Base-by-base conservation (phyloP, 2,329 filamentous ascomycete species). In the Didymosphaeria variabile region DNA sequence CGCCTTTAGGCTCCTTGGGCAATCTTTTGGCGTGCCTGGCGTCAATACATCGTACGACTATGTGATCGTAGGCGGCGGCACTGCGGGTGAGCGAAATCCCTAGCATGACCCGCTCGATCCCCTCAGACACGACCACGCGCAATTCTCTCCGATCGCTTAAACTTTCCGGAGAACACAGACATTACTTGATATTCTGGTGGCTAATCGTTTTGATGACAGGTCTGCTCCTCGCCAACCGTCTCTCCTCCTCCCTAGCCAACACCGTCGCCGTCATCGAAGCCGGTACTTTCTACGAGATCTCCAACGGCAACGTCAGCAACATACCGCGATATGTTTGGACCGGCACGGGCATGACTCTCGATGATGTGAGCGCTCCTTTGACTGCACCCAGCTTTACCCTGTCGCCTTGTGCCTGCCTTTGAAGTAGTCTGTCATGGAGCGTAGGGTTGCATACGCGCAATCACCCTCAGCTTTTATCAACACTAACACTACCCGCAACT, bases 211-310 rank as follows among this genome's bases (percentile, higher is more conserved):
- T 29, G 26, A 29, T 29, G 26, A 29, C 60, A 1, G 71, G 72
- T 17, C 63, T 73, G 19, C 44, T 57, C 3, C 38, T 73, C 19
- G 71, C 72, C 2, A 62, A 60, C 29, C 67, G 72, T 3, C 66
- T 73, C 21, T 58, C 71, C 8, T 63, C 47, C 38, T 56, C 59
- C n/a, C 26, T 6, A 29, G 46, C 47, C 2, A n/a, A 63, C 13
- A 57, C 46, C 3, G 66, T 75, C 29, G 71, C 67, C 10, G 59
- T 74, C n/a, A 62, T 75, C 38, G 71, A 75, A 64, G 71, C 72
- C 1, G 72, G 73, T 1, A 49, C 29, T 13, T 75, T 73, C 57
- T 74, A 73, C 52, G 68, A 76, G 46, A 34, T 71, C n/a, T 40
- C 19, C 45, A 71, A 72, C 50, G 65, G 67, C 5, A 72, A 72